Evolutionary conservation across 352 stramenopile species (phyloP), one percentile per base, ranked within the genome.

Genomic region (Phytophthora litchii): DNA sequence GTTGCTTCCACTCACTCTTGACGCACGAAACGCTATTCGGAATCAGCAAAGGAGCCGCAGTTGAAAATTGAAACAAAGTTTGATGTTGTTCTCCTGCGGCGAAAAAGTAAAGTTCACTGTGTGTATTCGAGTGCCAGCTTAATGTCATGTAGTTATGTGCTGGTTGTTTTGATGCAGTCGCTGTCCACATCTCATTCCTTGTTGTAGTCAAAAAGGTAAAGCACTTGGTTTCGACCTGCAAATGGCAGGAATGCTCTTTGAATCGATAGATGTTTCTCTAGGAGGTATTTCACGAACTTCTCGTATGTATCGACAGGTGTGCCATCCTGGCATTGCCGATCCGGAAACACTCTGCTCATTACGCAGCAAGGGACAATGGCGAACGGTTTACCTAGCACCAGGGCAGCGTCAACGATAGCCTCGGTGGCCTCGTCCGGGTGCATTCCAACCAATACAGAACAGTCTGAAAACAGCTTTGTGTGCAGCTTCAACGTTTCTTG

Each of bases 321-420:
- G 16, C 80, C 82, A 57, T 91, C 77, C 21, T 50, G 67, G 40
- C 74, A 85, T 29, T 58, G 59, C 8, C 83, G 87, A 43, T 86
- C 53, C 0, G 89, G 91, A 72, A 99, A 99, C 45, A 97, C 68
- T 1, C 83, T 88, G 38, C 89, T 97, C 82, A 98, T 98, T 25
- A 99, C 95, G 59, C 96, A 99, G 52, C 96, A 99, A 16, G 96
- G 96, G 31, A 98, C 94, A 43, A 99, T 86, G 4, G 96, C 93
- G 74, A 99, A 98, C 0, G 94, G 90, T 51, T 97, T 98, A 9
- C 70, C 38, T 44, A 94, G 83, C 11, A 67, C 42, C 17, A 98
- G 66, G 16, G 94, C 94, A 21, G 87, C 79, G 65, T 98, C 88
- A 1, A 98, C 94, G 59, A 99, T 98, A 20, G 86, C 89, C 71